Base-by-base conservation (phyloP, 352 stramenopile species). In the Globisporangium solare region DNA sequence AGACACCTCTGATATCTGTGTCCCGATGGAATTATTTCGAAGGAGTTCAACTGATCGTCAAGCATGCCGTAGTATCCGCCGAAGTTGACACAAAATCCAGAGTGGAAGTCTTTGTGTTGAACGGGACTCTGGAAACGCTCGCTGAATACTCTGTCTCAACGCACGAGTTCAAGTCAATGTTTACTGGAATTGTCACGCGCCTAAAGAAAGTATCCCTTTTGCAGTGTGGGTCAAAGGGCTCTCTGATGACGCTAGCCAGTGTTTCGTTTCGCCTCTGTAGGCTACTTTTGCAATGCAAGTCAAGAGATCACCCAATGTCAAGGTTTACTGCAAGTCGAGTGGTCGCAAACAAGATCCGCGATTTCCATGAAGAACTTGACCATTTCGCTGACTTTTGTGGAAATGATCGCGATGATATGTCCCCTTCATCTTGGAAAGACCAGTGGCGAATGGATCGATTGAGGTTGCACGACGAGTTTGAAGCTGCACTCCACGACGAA, bases 341-440 rank as follows among this genome's bases (percentile, higher is more conserved):
- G 15, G 6, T 5, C 7, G 32, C 47, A 3, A 31, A 24, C n/a
- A n/a, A 7, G 10, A 31, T 51, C 13, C 47, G 22, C 11, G 15
- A 20, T 12, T 51, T 51, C 14, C 47, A 51, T 8, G 47, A 51
- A 20, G 47, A 51, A 13, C 32, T 40, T 11, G 47, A 51, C 18
- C 24, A 51, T 5, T 51, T 41, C 22, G 40, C 22, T 14, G 15
- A 7, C 7, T 20, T 40, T 7, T 40, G 20, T 17, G 24, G 13
- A 8, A 39, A 39, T 14, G 46, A 35, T 7, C 13, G 6, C 7
- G 14, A 6, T 37, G 6, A 1, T 6, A 27, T 5, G 6, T 35
- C 27, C 6, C 27, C 22, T 12, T 5, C 15, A 6, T 17, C 18
- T 20, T 51, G 47, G 47, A 40, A 51, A 37, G 14, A 4, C 4